Evolutionary conservation across 257 asterid species (phyloP).

Genomic region (Nicotiana noctiflora): DNA sequence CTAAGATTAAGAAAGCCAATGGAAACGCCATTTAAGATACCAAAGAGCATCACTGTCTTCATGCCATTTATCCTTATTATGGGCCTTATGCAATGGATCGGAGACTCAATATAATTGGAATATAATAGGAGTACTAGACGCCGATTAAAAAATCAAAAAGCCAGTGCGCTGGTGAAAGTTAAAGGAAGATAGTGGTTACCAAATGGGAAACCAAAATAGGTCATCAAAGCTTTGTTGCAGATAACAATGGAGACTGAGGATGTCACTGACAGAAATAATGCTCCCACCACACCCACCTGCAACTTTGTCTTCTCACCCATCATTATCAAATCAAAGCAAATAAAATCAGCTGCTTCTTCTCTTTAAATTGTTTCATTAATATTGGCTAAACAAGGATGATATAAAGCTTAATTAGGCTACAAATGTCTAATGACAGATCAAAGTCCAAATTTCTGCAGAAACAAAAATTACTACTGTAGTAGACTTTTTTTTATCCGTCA

Average conservation of each 20-base stretch:
- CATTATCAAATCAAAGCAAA: conserved; percentile 3
- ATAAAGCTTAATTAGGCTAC: neutral
- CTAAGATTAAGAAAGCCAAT: conserved; percentile 88
- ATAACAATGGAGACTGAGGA: conserved; percentile 87
- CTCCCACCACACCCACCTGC: conserved; percentile 74
- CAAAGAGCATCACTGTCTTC: conserved; percentile 57
- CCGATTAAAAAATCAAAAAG: too few relatives aligned
- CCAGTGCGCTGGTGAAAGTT: too few relatives aligned
- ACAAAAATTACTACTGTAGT: neutral
- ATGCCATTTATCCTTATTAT: conserved; percentile 15
- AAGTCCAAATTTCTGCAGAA: neutral
- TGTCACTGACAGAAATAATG: conserved; percentile 72
- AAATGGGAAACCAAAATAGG: conserved; percentile 75
- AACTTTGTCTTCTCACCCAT: conserved; percentile 74
- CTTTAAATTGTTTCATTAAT: neutral
- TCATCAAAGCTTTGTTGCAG: conserved; percentile 90
- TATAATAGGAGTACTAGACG: too few relatives aligned
- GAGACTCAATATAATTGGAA: too few relatives aligned
- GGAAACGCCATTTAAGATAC: conserved; percentile 72
- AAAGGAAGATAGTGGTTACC: conserved; percentile 27
- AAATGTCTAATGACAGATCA: neutral
- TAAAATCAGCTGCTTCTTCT: neutral
- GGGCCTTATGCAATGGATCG: too few relatives aligned
- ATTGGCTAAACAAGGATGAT: neutral
- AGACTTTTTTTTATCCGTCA: too few relatives aligned